Evolutionary conservation across 352 stramenopile species (phyloP), one percentile per base, ranked within the genome.

Genomic region (Phytophthora uliginosa): DNA sequence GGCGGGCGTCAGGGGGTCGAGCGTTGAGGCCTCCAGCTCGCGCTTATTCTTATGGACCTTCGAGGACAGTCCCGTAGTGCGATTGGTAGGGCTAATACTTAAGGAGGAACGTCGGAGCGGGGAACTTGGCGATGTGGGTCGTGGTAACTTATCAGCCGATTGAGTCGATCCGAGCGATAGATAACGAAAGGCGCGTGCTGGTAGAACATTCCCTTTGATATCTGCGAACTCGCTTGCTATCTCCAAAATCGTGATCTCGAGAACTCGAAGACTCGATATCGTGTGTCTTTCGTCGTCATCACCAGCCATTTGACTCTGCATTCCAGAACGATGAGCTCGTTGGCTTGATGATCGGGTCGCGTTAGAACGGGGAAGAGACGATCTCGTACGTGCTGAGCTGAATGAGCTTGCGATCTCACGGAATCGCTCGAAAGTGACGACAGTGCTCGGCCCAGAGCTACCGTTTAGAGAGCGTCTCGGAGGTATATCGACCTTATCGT

Each of bases 171-270:
- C 65, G n/a, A 60, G 18, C 4, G 62, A 82, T 34, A 86, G 64
- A 50, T 85, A 67, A 10, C 57, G 61, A 57, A 85, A 86, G 1
- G 66, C 71, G 20, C 38, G 40, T 0, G 62, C 47, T 6, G 79
- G 77, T 13, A 75, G 47, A 24, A 86, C 77, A 22, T 67, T 73
- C 1, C 59, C 68, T 10, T 71, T 69, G 3, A 10, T 12, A 33
- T 70, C 63, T 5, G 63, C 66, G 17, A 85, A 62, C 15, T 77
- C 24, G 7, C 59, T 60, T 3, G 63, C 57, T 8, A 86, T 82
- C 3, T 83, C 65, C 24, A 82, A 59, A n/a, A 86, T 71, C 17
- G 51, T 65, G 18, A 85, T 65, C 17, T 86, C 79, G 15, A 86
- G 63, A 2, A 55, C 71, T 7, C 71, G 79, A 13, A 86, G 64